Evolutionary conservation across 2,329 filamentous ascomycete genomes (phyloP), one percentile per base, ranked within the genome.

Genomic region (Colletotrichum tanaceti): DNA sequence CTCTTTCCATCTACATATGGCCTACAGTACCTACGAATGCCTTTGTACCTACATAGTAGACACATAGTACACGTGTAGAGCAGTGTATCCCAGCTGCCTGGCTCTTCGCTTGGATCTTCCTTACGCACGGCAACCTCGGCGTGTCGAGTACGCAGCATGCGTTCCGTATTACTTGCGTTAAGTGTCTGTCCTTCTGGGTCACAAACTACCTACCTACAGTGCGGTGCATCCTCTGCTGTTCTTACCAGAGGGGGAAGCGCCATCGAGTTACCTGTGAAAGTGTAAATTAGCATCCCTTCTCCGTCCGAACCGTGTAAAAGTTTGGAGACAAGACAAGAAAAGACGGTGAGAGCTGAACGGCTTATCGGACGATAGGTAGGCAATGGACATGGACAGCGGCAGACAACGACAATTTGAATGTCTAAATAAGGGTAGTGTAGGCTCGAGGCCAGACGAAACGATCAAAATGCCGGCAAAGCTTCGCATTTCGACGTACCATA

Each of bases 281-380:
- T 49, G 32, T 10, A n/a, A 47, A 28, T 62, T 62, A 22, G 38
- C 50, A 52, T 63, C 35, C 59, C 41, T 49, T 46, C 35, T 22
- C 43, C 38, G 28, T 41, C 59, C 20, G 50, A 57, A 59, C 43
- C 38, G 20, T 49, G 49, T 20, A 58, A 64, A 68, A 20, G 64
- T 46, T 54, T 22, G 7, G 32, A 10, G 32, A 35, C 32, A 61
- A 32, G 32, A 54, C 43, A 46, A 22, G 22, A 54, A 68, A 68
- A 68, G 65, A 65, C 65, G 65, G 65, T 65, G 65, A 68, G 38
- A 13, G 35, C 20, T 35, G 35, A 39, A 44, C 16, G 20, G 46
- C 20, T 58, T 47, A 22, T 54, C 41, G 64, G 49, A 63, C 11
- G 32, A 35, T 35, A 35, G 32, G 32, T 3, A 35, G 7, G 9